Base-by-base conservation (phyloP, 2,329 filamentous ascomycete species). In the Aureobasidium leucospermi region DNA sequence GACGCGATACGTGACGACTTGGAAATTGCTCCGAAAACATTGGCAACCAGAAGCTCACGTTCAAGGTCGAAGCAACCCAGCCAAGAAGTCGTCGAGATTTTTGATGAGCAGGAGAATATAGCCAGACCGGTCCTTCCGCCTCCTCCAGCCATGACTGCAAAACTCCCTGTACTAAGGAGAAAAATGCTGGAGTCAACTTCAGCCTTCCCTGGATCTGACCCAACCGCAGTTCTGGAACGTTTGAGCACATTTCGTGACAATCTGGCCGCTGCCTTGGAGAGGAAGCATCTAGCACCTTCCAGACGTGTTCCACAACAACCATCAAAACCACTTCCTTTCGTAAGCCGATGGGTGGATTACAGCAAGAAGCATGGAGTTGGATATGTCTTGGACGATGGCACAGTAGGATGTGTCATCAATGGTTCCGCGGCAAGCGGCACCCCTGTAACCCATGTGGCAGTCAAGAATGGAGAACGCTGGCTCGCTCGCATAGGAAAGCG, bases 301-400 rank as follows among this genome's bases (percentile, higher is more conserved):
- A 49, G 60, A n/a, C 59, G 55, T 59, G 59, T 31, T 38, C 64
- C 32, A 38, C 58, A 56, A 28, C 58, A 38, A 59, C 62, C 43
- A 52, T 60, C 51, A 58, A 64, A 19, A 67, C 73, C 31, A 75
- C 81, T 69, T 68, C 85, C 62, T 72, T 86, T 69, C 80, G 87
- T 68, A 74, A 85, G 68, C 10, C 90, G 92, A 69, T 94, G 89
- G 89, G 89, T 94, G 6, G 89, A 94, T 70, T 94, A 94, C 71
- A 90, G 88, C 61, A 90, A 91, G 73, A 91, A 91, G 70, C 90
- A 91, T 70, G 89, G 89, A 11, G 80, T 94, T 15, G 89, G 89
- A 38, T 94, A 93, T 68, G 90, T 93, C 60, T 77, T 94, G 58
- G 89, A 89, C 63, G 88, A 93, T 64, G 89, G 89, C 32, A 90